Evolutionary conservation across 306 rosid species (phyloP), one percentile per base, ranked within the genome.

Genomic region (Cajanus cajan): DNA sequence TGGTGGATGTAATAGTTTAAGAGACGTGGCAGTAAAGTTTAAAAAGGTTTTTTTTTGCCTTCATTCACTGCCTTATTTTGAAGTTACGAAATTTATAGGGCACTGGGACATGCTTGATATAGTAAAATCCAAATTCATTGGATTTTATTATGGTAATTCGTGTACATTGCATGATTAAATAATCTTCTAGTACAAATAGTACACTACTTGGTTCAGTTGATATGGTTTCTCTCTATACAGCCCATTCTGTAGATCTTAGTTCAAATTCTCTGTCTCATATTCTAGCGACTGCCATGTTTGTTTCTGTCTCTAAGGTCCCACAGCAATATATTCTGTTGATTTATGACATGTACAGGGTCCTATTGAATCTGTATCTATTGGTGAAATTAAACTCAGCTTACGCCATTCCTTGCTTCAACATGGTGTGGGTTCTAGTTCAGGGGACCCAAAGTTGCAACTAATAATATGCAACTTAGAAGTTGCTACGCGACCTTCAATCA

Each of bases 351-450:
- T 70, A 72, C 91, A 96, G 99, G 99, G 99, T 73, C 71, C 89
- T 50, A 40, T 90, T 78, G 97, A 93, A 86, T 91, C 94, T 48
- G 73, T 96, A 58, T 88, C 87, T 54, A 76, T 96, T 71, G 96
- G 98, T 80, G 98, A 96, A 90, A 88, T 96, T 54, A 96, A 86
- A 73, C 87, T 93, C 67, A 86, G 96, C 81, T 74, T 93, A 68
- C 87, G 90, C 50, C 90, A 81, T 83, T 89, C 91, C 72, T 82
- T 83, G 85, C 87, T 79, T 80, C 86, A 85, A 75, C 84, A 75
- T 77, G 87, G 91, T 50, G 83, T 48, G 74, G 90, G 89, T 83
- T 77, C 66, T 82, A 45, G 84, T 84, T 91, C 98, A 67, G 82
- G 85, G 84, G 94, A 86, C 77, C 96, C 94, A 24, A 93, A 91